Evolutionary conservation across 768 basidiomycete genomes (phyloP).

Genomic region (Calocybe indica): DNA sequence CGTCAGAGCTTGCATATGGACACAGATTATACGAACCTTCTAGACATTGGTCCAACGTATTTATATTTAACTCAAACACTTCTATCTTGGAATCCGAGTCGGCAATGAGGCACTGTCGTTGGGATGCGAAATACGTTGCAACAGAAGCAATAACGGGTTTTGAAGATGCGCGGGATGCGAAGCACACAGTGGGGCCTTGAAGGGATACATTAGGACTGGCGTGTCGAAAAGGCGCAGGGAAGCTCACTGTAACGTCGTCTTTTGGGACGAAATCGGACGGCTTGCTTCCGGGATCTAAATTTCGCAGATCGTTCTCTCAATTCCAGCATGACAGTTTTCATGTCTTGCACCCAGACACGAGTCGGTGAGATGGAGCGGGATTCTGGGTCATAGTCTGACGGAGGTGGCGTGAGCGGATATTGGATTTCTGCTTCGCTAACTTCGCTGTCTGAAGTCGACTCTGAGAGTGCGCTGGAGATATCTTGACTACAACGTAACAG

Average conservation of each 20-base stretch:
- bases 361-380: constrained; percentile 60
- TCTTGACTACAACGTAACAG: constrained; percentile 32
- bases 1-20: too few relatives aligned
- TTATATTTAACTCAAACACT: constrained; percentile 33
- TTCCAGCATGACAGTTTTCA: constrained; percentile 11
- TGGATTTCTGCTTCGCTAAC: constrained; percentile 43
- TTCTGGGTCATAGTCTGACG: constrained; percentile 57
- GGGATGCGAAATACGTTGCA: constrained; percentile 39
- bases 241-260: too few relatives aligned
- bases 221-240: neutral
- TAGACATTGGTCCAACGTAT: constrained; percentile 41
- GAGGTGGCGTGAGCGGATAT: constrained; percentile 75
- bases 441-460: constrained; percentile 10
- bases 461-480: constrained; percentile 26
- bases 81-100: constrained; percentile 11
- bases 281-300: too few relatives aligned
- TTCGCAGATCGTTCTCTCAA: too few relatives aligned
- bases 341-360: constrained; percentile 11
- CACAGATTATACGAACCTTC: constrained; percentile 42
- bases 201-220: neutral
- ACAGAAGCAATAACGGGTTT: constrained; percentile 61
- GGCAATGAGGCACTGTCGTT: neutral
- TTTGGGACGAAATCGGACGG: too few relatives aligned
- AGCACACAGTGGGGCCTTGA: constrained; percentile 39
- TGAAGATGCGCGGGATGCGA: constrained; percentile 54